phyloP scores from a whole-genome alignment of 2,329 filamentous ascomycete species.

The Teratosphaeria pseudoeucalypti region DNA sequence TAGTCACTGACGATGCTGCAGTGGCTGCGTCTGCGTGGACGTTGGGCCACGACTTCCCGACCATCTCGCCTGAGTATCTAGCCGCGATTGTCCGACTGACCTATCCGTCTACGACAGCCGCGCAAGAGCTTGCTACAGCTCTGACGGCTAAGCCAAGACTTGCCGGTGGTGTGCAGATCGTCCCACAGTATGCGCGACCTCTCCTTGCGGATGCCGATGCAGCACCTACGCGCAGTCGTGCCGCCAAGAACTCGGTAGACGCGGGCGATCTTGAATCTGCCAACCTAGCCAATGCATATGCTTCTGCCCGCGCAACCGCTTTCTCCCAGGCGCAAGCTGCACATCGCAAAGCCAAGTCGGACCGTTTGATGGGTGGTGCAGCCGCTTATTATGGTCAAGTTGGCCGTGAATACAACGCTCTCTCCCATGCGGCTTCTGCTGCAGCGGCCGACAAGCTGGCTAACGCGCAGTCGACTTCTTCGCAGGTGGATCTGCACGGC shows the following conservation, averaged over 20 bases:
- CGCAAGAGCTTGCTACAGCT: constrained; percentile 49
- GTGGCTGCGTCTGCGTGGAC: constrained; percentile 41
- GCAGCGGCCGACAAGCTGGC: constrained; percentile 62
- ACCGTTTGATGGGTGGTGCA: constrained; percentile 63
- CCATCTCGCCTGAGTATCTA: constrained; percentile 38
- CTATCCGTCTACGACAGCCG: constrained; percentile 45
- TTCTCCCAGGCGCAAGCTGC: constrained; percentile 49
- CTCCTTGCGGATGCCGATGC: constrained; percentile 22
- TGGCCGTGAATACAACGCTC: constrained; percentile 52
- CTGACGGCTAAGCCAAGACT: constrained; percentile 32
- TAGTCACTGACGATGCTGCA: constrained; percentile 31
- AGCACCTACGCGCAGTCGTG: neutral
- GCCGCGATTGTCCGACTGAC: constrained; percentile 47
- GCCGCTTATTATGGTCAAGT: constrained; percentile 66
- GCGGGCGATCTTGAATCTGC: constrained; percentile 8
- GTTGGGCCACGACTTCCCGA: constrained; percentile 45
- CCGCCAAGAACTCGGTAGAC: constrained; percentile 7
- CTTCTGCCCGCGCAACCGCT: constrained; percentile 39
- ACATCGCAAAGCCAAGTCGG: constrained; percentile 54
- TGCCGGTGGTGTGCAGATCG: constrained; percentile 37
- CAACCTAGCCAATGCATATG: constrained; percentile 24
- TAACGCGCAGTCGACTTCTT: constrained; percentile 48
- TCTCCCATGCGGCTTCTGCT: constrained; percentile 50
- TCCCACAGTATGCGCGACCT: constrained; percentile 36
- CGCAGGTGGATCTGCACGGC: constrained; percentile 69